These are phyloP conservation scores for Cerioporus squamosus DNA, from an alignment of 1,284 basidiomycete species.

Conservation along the genomic window DNA sequence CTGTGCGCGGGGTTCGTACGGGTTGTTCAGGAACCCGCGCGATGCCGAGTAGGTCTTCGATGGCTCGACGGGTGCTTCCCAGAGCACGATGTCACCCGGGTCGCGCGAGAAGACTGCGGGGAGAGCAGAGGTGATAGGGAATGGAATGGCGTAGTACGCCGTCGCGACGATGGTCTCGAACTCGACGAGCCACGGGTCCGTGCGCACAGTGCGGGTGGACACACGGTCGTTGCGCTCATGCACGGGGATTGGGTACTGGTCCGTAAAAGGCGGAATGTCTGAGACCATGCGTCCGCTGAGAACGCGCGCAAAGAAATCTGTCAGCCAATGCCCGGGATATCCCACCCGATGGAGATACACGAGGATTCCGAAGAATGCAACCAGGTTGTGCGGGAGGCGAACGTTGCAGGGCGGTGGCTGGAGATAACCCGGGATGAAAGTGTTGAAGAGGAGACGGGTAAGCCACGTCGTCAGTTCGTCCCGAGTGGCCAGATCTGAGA, in stretches of 20 bases:
- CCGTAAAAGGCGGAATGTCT: slow-evolving; percentile 33
- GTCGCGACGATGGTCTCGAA: slow-evolving; percentile 36
- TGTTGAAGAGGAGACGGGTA: slow-evolving; percentile 38
- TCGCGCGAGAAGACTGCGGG: neutral
- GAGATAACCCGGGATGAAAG: neutral
- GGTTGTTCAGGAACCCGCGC: no score
- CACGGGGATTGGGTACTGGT: slow-evolving; percentile 34
- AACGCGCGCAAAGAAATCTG: slow-evolving; percentile 36
- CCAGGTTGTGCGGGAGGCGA: slow-evolving; percentile 42
- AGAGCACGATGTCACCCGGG: neutral
- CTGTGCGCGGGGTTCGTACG: slow-evolving; percentile 19
- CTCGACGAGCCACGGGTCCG: slow-evolving; percentile 38
- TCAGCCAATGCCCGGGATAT: slow-evolving; percentile 42
- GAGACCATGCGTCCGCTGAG: slow-evolving; percentile 33
- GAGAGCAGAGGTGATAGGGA: slow-evolving; percentile 27
- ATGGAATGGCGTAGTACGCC: slow-evolving; percentile 34
- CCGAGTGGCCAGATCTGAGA: slow-evolving; percentile 35
- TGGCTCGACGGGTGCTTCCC: no score
- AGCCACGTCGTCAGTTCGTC: slow-evolving; percentile 40
- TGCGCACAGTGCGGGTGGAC: slow-evolving; percentile 28
- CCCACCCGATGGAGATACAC: slow-evolving; percentile 40
- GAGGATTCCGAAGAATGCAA: slow-evolving; percentile 40
- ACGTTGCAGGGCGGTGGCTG: slow-evolving; percentile 29
- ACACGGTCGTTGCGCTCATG: slow-evolving; percentile 27
- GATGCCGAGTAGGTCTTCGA: no score